Base-by-base conservation (phyloP, 2,329 filamentous ascomycete genomes). In the Calcarisporium arbuscula region DNA sequence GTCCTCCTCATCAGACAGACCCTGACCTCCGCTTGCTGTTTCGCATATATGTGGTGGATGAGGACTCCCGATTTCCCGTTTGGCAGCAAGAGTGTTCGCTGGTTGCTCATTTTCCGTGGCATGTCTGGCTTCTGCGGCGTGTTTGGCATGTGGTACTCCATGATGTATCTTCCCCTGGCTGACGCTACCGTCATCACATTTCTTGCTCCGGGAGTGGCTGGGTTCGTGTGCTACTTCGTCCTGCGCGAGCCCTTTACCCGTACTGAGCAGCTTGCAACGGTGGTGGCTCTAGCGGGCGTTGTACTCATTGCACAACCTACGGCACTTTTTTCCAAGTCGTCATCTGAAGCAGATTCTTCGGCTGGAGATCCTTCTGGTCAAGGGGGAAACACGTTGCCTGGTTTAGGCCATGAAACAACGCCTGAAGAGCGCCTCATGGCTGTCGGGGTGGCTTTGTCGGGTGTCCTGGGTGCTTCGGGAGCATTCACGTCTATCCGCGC, bases 141-240 rank as follows among this genome's bases (percentile, higher is more conserved):
- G 5, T 89, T 81, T 54, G 83, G 83, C 22, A 74, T 92, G 61
- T 94, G 67, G 68, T 70, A 62, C 43, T 70, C 64, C 9, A 71
- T 71, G 38, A 73, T 85, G 52, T 94, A 94, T 49, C 73, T 95
- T 4, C 85, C 86, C 1, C 70, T 95, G 3, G 83, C 86, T 12
- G 88, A 95, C 54, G 87, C 88, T 3, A 92, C 85, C 0, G 88
- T 95, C 21, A 82, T 95, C 34, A 92, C 86, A 8, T 95, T 95
- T 53, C 70, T 95, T 6, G 77, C 83, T 0, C 89, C 89, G 0
- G 82, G 81, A 11, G 68, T 94, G 6, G 76, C 85, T 15, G 86
- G 85, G 38, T 86, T 89, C 62, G 72, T 83, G 14, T 94, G 87
- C 54, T 87, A 83, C 22, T 65, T 88, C 36, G 61, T 89, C 23